phyloP scores from a whole-genome alignment of 2,329 filamentous ascomycete species.

The Fusarium phyllophilum region DNA sequence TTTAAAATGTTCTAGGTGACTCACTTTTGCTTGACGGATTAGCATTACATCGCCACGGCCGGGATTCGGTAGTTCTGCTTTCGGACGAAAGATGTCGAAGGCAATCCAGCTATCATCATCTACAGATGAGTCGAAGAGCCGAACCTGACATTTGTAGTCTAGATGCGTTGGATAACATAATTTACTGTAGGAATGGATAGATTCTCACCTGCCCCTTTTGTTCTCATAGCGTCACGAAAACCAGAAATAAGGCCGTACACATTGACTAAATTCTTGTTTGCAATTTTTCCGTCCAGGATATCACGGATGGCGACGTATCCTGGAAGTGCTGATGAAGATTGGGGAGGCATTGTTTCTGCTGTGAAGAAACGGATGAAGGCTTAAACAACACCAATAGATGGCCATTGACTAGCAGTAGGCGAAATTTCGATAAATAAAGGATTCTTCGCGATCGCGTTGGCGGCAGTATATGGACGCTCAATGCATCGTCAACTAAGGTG shows the following conservation, averaged over 20 bases:
- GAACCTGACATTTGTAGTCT: conserved; percentile 72
- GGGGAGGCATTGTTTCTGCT: conserved; percentile 9
- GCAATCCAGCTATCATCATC: conserved; percentile 54
- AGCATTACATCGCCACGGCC: conserved; percentile 53
- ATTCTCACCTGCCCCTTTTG: conserved; percentile 61
- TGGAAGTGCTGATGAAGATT: conserved; percentile 27
- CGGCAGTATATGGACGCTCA: not conserved
- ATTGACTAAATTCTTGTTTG: conserved; percentile 54
- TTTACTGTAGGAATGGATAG: not conserved
- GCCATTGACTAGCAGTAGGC: not conserved
- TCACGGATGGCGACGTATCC: conserved; percentile 50
- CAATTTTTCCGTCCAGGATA: conserved; percentile 54
- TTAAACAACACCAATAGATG: not conserved
- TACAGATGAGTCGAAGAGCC: conserved; percentile 67
- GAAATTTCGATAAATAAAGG: not conserved
- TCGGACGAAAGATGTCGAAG: conserved; percentile 70
- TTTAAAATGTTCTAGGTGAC: conserved; percentile 11
- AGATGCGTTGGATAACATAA: conserved; percentile 2
- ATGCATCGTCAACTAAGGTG: not conserved
- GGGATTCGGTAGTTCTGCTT: conserved; percentile 60
- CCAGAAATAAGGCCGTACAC: conserved; percentile 79
- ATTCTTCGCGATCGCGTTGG: conserved; percentile 15
- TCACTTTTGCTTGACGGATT: conserved; percentile 66
- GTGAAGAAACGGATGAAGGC: conserved; percentile 5
- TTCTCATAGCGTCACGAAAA: conserved; percentile 61